Conservation (phyloP, 441 rosid species). For the Dalechampia spathulata region DNA sequence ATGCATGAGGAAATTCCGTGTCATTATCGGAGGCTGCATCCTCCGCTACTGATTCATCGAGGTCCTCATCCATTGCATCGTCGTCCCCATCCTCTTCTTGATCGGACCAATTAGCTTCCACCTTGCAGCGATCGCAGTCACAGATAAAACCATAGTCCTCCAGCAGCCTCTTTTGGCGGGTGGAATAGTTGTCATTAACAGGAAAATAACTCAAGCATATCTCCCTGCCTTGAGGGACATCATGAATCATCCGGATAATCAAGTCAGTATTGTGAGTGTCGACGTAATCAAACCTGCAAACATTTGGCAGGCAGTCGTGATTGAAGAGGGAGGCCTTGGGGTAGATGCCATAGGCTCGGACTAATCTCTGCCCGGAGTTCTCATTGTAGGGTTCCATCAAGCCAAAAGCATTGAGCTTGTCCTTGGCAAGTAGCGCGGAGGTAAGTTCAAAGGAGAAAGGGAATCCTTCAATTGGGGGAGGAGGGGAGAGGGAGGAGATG, state of each 20-base stretch:
- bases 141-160: conserved; percentile 77
- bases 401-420: conserved; percentile 74
- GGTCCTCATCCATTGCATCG: conserved; percentile 32
- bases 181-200: conserved; percentile 47
- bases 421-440: conserved; percentile 49
- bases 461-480: conserved; percentile 15
- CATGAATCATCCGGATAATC: conserved; percentile 70
- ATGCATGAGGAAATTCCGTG: conserved; percentile 63
- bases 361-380: conserved; percentile 34
- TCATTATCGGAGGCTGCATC: conserved; percentile 20
- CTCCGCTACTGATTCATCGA: conserved; percentile 28
- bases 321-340: conserved; percentile 69
- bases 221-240: conserved; percentile 77
- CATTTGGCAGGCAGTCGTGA: conserved; percentile 93
- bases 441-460: conserved; percentile 43
- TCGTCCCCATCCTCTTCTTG: conserved; percentile 25
- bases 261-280: conserved; percentile 57
- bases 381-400: conserved; percentile 51
- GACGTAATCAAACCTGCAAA: conserved; percentile 76
- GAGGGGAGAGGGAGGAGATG: conserved; percentile 42
- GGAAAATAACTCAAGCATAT: conserved; percentile 90
- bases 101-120: conserved; percentile 81
- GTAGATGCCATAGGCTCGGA: conserved; percentile 70
- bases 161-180: conserved; percentile 49
- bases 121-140: conserved; percentile 78